Conservation (phyloP, 2,329 filamentous ascomycete genomes). For the Ceratocystis diversiconidia region DNA sequence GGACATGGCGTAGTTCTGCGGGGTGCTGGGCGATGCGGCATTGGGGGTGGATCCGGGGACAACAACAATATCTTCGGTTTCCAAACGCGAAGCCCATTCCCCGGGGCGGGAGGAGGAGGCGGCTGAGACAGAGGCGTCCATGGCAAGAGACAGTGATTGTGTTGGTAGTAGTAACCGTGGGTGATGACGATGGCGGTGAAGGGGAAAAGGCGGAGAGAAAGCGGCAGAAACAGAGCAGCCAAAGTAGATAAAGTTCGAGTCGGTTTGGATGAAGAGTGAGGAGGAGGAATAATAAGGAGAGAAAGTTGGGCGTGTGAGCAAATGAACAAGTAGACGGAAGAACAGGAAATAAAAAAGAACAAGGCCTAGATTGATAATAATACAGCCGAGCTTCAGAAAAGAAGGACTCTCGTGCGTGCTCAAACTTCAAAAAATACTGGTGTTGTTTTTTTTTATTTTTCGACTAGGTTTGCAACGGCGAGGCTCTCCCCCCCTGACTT, state of each 20-base stretch:
- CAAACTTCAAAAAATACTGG: neutral
- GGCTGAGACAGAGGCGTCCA: neutral
- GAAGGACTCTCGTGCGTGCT: slow-evolving; percentile 2
- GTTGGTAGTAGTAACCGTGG: neutral
- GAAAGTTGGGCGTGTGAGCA: neutral
- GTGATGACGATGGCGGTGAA: neutral
- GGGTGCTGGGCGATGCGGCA: slow-evolving; percentile 10
- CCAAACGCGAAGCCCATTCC: slow-evolving; percentile 12
- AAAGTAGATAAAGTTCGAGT: neutral
- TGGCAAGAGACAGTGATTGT: neutral
- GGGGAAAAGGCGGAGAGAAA: neutral
- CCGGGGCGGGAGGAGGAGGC: neutral
- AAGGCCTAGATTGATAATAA: slow-evolving; percentile 5
- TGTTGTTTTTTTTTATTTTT: neutral
- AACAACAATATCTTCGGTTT: slow-evolving; percentile 13
- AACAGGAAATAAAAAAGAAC: neutral
- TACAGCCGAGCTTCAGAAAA: neutral
- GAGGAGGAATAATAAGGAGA: neutral
- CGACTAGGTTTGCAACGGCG: neutral
- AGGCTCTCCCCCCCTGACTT: slow-evolving; percentile 9
- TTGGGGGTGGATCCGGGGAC: slow-evolving; percentile 8
- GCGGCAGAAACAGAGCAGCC: neutral
- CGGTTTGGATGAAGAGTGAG: neutral
- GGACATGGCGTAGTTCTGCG: slow-evolving; percentile 25
- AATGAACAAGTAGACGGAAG: slow-evolving; percentile 5